These are phyloP conservation scores for Yamadazyma diddensiae DNA, from an alignment of 1,139 yeast species.

Conservation along the genomic window DNA sequence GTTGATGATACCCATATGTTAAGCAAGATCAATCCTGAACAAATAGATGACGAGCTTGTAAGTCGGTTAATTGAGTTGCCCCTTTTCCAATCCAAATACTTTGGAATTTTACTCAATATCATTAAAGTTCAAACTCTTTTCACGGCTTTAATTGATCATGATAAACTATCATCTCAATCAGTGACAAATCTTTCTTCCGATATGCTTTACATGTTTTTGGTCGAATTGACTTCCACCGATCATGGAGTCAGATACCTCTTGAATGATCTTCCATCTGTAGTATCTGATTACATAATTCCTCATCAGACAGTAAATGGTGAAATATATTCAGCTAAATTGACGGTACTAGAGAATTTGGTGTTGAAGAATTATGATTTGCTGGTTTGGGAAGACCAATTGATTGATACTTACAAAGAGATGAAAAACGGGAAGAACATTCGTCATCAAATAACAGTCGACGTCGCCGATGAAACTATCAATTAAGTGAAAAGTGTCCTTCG, in stretches of 20 bases:
- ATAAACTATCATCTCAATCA: constrained; percentile 16
- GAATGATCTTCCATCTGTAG: constrained; percentile 25
- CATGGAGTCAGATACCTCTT: constrained; percentile 27
- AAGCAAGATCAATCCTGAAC: constrained; percentile 22
- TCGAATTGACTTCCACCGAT: constrained; percentile 20
- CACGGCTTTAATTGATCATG: constrained; percentile 12
- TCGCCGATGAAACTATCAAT: constrained; percentile 24
- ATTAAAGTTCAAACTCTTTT: constrained; percentile 21
- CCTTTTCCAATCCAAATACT: constrained; percentile 22
- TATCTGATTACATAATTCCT: constrained; percentile 19
- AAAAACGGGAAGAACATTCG: constrained; percentile 28
- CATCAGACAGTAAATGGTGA: constrained; percentile 19
- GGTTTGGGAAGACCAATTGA: constrained; percentile 27
- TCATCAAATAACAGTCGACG: constrained; percentile 27
- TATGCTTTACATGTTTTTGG: constrained; percentile 22
- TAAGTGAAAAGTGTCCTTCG: too few species aligned
- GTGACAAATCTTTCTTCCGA: constrained; percentile 26
- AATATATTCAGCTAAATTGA: constrained; percentile 26
- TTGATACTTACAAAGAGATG: constrained; percentile 23
- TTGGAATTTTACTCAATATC: constrained; percentile 29
- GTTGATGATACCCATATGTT: constrained; percentile 23
- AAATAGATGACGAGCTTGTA: constrained; percentile 16
- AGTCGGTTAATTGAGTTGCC: constrained; percentile 19
- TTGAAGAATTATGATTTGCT: constrained; percentile 17
- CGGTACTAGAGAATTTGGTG: constrained; percentile 25